A percentile compares a stretch with the other conserved stretches of the same genome.
These are phyloP conservation scores for Funneliformis geosporum DNA, from an alignment of 192 early-diverging fungal species.

Conservation along the genomic window DNA sequence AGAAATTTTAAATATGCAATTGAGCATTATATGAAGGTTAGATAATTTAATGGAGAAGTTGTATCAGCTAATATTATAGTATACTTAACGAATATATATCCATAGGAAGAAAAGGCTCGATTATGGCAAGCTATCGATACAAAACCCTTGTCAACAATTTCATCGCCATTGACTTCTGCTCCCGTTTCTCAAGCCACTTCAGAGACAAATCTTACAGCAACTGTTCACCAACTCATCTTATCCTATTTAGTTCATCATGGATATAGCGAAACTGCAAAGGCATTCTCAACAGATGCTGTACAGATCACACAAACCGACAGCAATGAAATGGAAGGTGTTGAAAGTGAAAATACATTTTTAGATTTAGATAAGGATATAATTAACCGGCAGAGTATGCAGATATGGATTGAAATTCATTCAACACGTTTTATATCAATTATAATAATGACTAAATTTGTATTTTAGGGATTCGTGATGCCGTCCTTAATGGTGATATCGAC, in stretches of 20 bases:
- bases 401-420: neutral
- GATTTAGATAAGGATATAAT: conserved; percentile 26
- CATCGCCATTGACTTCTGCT: conserved; percentile 9
- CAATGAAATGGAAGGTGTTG: conserved; percentile 18
- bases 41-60: neutral
- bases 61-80: neutral
- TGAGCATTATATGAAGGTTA: conserved; percentile 61
- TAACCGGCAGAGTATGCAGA: conserved; percentile 29
- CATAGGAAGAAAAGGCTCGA: conserved; percentile 47
- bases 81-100: neutral
- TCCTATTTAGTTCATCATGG: conserved; percentile 85
- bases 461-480: conserved; percentile 48
- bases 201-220: conserved; percentile 30
- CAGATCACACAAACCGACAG: neutral
- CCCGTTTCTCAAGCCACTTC: conserved; percentile 16
- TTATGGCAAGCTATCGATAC: conserved; percentile 46
- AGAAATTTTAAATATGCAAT: conserved; percentile 73
- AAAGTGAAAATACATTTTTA: conserved; percentile 19
- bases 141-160: conserved; percentile 30
- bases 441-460: neutral
- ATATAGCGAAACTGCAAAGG: conserved; percentile 73
- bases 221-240: conserved; percentile 68
- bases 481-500: conserved; percentile 77
- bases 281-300: conserved; percentile 51
- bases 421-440: neutral